Base-by-base conservation (phyloP, 768 basidiomycete genomes). In the Pisolithus albus region DNA sequence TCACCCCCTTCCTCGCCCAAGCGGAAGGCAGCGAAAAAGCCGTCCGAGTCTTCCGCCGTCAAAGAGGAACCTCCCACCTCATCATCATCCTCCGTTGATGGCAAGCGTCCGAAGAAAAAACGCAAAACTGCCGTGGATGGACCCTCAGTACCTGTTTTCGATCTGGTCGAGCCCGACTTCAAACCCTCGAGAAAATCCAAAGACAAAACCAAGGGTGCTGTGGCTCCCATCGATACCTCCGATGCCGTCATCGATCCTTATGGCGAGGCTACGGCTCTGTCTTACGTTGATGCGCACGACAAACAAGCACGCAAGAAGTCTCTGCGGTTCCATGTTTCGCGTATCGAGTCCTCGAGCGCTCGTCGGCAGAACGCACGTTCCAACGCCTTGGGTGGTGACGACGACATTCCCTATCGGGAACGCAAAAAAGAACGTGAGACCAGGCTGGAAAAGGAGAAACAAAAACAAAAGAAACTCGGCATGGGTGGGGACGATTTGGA, bases 381-480 rank as follows among this genome's bases (percentile, higher is more conserved):
- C 55, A 78, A 77, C 23, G 82, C 86, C 5, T 65, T 83, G 48
- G 87, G 89, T 28, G 96, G 96, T 16, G 96, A 99, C 64, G 95
- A 97, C 61, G 96, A 99, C 62, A 75, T 98, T 44, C 96, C 96
- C 16, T 91, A 94, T 61, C 78, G 83, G 41, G 88, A 91, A 61
- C 74, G 85, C 46, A 76, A 75, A 70, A 84, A 79, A 64, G 80
- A 81, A 53, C 76, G 73, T 56, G 83, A 87, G 52, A 70, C 70
- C 28, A 75, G 80, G 46, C 55, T 77, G 47, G 76, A 75, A 47
- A 79, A 75, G 63, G 74, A 75, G 45, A 70, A 65, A 40, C 70
- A 73, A 43, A 49, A 32, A 19, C 45, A 18, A 18, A 59, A 65
- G 9, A 52, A 54, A 24, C 52, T 64, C 46, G 74, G 72, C 41